phyloP scores from a whole-genome alignment of 2,329 filamentous ascomycete genomes.

The Hortaea werneckii region DNA sequence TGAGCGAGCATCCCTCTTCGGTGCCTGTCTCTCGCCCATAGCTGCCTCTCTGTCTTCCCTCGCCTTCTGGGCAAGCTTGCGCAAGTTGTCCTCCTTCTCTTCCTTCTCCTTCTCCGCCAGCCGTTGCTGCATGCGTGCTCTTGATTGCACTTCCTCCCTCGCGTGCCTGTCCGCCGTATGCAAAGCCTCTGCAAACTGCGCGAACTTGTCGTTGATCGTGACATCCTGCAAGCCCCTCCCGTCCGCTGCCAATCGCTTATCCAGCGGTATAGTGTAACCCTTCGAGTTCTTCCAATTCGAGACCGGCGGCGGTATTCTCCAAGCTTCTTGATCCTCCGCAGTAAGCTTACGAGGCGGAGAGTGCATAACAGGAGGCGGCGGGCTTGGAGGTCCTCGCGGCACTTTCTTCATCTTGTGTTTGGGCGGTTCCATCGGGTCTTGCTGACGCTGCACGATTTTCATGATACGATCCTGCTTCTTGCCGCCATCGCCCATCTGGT shows the following conservation, averaged over 20 bases:
- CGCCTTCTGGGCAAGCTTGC: slow-evolving; percentile 80
- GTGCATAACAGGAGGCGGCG: slow-evolving; percentile 88
- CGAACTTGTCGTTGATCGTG: slow-evolving; percentile 97
- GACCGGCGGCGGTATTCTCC: slow-evolving; percentile 82
- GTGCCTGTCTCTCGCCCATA: slow-evolving; percentile 35
- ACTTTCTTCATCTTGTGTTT: slow-evolving; percentile 99
- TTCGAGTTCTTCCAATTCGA: slow-evolving; percentile 99
- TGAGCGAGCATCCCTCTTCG: slow-evolving; percentile 9
- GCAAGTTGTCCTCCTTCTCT: slow-evolving; percentile 85
- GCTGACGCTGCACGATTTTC: slow-evolving; percentile 92
- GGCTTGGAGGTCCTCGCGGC: slow-evolving; percentile 79
- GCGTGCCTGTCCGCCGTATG: slow-evolving; percentile 93
- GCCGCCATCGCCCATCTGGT: slow-evolving; percentile 83
- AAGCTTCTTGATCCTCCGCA: slow-evolving; percentile 92
- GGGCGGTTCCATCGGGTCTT: slow-evolving; percentile 91
- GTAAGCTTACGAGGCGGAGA: slow-evolving; percentile 91
- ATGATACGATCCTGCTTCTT: slow-evolving; percentile 92
- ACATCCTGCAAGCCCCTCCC: slow-evolving; percentile 86
- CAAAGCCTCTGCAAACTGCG: slow-evolving; percentile 85
- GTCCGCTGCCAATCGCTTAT: slow-evolving; percentile 91
- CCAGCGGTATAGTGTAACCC: slow-evolving; percentile 89
- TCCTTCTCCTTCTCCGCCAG: slow-evolving; percentile 93
- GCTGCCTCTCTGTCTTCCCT: slow-evolving; percentile 56
- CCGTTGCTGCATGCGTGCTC: slow-evolving; percentile 89
- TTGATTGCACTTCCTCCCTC: slow-evolving; percentile 86